These are phyloP conservation scores for Saxophila tyrrhenica DNA, from an alignment of 495 filamentous ascomycete genomes.

Conservation along the genomic window DNA sequence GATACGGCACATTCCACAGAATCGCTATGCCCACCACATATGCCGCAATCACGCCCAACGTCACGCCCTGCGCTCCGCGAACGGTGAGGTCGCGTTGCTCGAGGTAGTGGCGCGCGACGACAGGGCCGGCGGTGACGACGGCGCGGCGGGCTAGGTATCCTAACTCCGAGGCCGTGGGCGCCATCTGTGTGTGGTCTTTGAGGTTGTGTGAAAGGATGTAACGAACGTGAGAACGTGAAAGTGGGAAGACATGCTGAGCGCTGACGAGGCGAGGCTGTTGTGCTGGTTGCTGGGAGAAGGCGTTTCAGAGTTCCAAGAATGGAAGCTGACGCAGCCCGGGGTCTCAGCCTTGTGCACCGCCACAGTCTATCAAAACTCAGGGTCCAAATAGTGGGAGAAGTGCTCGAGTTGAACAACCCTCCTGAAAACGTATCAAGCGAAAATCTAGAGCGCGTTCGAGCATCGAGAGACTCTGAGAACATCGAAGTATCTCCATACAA, in stretches of 20 bases:
- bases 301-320: neutral
- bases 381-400: neutral
- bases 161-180: neutral
- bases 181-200: neutral
- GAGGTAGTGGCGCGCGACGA: conserved; percentile 5
- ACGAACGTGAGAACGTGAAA: too few relatives aligned
- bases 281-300: too few relatives aligned
- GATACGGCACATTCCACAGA: conserved; percentile 68
- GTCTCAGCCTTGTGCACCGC: neutral
- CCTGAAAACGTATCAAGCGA: too few relatives aligned
- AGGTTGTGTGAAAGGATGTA: neutral
- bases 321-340: neutral
- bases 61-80: conserved; percentile 60
- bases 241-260: neutral
- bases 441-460: too few relatives aligned
- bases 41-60: conserved; percentile 54
- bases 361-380: neutral
- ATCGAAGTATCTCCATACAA: too few relatives aligned
- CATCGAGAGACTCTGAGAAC: too few relatives aligned
- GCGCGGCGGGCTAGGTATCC: conserved; percentile 1
- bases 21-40: conserved; percentile 66
- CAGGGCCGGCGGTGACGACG: conserved; percentile 5
- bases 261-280: too few relatives aligned
- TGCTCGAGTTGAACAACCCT: too few relatives aligned
- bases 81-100: conserved; percentile 46